These are phyloP conservation scores for Ulota crispa DNA, from an alignment of 225 moss, liverwort and hornwort genomes.

Conservation along the genomic window DNA sequence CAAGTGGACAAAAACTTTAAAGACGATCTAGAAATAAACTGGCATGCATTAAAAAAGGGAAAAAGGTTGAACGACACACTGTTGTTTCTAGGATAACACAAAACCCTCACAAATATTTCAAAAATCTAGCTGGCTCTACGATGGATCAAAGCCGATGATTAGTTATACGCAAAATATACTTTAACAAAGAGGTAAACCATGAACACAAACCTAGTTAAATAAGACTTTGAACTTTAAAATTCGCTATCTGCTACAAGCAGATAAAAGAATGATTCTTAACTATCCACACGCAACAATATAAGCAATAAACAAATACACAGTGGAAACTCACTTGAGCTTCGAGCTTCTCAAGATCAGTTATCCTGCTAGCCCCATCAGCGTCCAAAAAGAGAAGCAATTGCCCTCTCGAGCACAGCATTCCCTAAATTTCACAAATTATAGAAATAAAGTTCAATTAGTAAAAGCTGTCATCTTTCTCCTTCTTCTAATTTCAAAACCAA, in stretches of 20 bases:
- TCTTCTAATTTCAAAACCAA: background rate
- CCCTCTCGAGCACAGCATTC: slow-evolving; percentile 88
- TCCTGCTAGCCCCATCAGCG: slow-evolving; percentile 94
- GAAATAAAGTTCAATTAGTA: background rate
- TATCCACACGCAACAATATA: background rate
- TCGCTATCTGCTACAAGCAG: background rate
- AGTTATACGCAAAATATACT: background rate
- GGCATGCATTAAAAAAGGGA: background rate
- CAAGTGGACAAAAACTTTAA: background rate
- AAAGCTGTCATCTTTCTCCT: background rate
- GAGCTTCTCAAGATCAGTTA: slow-evolving; percentile 80
- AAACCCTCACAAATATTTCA: background rate
- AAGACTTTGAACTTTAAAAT: background rate
- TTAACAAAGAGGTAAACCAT: background rate
- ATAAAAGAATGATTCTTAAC: background rate
- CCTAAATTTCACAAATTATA: slow-evolving; percentile 40
- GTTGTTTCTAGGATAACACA: background rate
- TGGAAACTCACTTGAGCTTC: slow-evolving; percentile 63
- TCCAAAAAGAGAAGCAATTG: slow-evolving; percentile 91
- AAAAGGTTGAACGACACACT: background rate
- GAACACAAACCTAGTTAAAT: background rate
- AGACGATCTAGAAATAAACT: background rate
- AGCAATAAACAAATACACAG: background rate
- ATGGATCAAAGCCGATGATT: background rate
- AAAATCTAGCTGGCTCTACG: background rate